Evolutionary conservation across 805 yeast species (phyloP).

Genomic region (Jamesozyma hellenica): DNA sequence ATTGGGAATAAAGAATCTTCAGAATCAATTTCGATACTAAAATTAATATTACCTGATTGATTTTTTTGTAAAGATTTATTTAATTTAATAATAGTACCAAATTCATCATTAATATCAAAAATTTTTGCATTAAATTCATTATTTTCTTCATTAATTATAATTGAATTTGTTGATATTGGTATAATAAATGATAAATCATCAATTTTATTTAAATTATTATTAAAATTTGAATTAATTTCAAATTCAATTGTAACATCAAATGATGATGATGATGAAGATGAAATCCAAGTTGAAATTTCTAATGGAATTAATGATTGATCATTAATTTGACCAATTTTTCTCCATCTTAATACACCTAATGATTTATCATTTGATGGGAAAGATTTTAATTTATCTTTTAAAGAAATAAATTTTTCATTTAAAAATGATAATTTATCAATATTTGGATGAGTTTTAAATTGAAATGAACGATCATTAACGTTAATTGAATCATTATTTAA

Average conservation of each 20-base stretch:
- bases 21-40: constrained; percentile 58
- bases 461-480: constrained; percentile 38
- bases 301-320: constrained; percentile 52
- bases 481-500: constrained; percentile 41
- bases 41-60: constrained; percentile 65
- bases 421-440: constrained; percentile 72
- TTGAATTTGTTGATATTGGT: constrained; percentile 54
- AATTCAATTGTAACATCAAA: constrained; percentile 81
- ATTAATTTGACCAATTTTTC: constrained; percentile 55
- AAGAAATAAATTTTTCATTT: constrained; percentile 46
- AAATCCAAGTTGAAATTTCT: constrained; percentile 76
- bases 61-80: constrained; percentile 40
- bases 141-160: constrained; percentile 38
- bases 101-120: constrained; percentile 48
- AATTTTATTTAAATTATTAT: constrained; percentile 17
- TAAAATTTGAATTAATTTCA: constrained; percentile 48
- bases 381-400: constrained; percentile 67
- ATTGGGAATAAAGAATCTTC: constrained; percentile 89
- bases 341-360: constrained; percentile 90
- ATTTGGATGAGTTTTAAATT: constrained; percentile 92
- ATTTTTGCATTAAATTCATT: constrained; percentile 46
- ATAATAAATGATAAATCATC: constrained; percentile 44
- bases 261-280: constrained; percentile 36
- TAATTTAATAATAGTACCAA: constrained; percentile 58
- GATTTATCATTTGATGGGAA: constrained; percentile 90